phyloP scores from a whole-genome alignment of 805 yeast genomes.

The Candida corydali region DNA sequence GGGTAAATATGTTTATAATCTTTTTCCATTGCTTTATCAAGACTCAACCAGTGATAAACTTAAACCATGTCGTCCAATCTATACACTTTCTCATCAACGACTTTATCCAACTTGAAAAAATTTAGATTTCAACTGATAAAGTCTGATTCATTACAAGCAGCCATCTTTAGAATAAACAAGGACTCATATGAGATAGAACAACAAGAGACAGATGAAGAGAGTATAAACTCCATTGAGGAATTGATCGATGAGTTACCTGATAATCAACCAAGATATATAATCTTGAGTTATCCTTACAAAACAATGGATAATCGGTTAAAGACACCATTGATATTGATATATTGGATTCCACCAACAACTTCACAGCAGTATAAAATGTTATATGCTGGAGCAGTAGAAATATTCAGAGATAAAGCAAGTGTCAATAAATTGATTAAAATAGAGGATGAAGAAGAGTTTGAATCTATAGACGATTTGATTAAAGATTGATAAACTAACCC shows the following conservation, averaged over 20 bases:
- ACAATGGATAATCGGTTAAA: conserved; percentile 67
- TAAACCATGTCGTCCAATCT: conserved; percentile 30
- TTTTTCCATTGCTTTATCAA: no score
- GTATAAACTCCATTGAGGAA: conserved; percentile 51
- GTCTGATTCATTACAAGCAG: conserved; percentile 55
- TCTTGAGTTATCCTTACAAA: conserved; percentile 72
- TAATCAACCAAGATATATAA: conserved; percentile 70
- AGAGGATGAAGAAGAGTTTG: conserved; percentile 69
- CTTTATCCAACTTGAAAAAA: conserved; percentile 57
- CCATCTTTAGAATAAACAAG: conserved; percentile 59
- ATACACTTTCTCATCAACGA: conserved; percentile 60
- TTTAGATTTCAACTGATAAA: conserved; percentile 73
- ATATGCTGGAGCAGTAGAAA: conserved; percentile 86
- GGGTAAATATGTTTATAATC: no score
- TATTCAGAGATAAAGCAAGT: conserved; percentile 73
- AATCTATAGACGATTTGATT: conserved; percentile 41
- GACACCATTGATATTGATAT: conserved; percentile 74
- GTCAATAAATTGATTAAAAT: conserved; percentile 61
- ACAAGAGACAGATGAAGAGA: conserved; percentile 42
- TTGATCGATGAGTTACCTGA: conserved; percentile 77
- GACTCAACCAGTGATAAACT: no score
- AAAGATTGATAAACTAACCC: conserved; percentile 1
- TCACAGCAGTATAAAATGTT: conserved; percentile 80
- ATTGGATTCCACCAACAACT: conserved; percentile 86
- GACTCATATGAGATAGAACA: conserved; percentile 46